Evolutionary conservation across 2,329 filamentous ascomycete species (phyloP).

Genomic region (Colletotrichum lentis): DNA sequence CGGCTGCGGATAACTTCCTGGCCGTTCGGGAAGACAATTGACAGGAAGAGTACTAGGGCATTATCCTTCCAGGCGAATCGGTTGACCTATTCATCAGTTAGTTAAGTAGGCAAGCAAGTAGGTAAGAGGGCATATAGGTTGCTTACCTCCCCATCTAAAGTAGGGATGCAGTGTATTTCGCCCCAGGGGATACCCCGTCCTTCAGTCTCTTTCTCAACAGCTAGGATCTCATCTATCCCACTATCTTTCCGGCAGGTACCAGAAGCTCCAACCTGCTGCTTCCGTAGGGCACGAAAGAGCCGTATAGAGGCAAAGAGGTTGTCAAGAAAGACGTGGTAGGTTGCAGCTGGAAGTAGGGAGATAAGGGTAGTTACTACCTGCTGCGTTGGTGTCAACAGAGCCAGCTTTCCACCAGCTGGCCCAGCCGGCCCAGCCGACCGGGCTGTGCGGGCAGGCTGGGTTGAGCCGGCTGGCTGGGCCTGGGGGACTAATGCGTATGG

Average conservation of each 20-base stretch:
- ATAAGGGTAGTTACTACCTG: constrained; percentile 2
- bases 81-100: too few species aligned
- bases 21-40: too few species aligned
- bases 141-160: background rate
- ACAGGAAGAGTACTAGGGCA: too few species aligned
- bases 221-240: background rate
- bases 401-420: background rate
- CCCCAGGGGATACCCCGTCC: background rate
- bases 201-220: background rate
- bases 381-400: constrained; percentile 1
- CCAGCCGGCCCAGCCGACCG: background rate
- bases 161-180: background rate
- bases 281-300: background rate
- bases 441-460: background rate
- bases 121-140: background rate
- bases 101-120: too few species aligned
- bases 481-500: background rate
- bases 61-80: too few species aligned
- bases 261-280: background rate
- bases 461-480: background rate
- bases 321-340: background rate
- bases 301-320: background rate
- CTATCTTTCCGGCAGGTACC: background rate
- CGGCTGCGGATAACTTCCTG: too few species aligned
- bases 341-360: background rate